Evolutionary conservation across 352 stramenopile genomes (phyloP).

Genomic region (Albugo candida): DNA sequence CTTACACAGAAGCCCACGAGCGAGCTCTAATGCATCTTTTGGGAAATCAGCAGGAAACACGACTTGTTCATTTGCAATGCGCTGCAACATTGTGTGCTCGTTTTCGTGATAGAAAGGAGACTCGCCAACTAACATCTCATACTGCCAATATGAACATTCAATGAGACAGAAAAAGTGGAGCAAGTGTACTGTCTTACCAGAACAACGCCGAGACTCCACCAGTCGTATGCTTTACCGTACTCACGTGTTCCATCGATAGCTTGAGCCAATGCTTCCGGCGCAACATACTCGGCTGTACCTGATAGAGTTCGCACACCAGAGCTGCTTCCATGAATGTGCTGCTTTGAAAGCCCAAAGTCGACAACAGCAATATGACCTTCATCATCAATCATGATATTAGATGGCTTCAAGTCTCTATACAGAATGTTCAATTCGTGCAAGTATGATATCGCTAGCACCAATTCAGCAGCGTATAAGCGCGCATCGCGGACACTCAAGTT

Average conservation of each 20-base stretch:
- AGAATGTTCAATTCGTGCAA: slow-evolving; percentile 79
- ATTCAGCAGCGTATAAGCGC: slow-evolving; percentile 61
- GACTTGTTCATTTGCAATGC: slow-evolving; percentile 57
- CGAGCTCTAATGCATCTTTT: slow-evolving; percentile 46
- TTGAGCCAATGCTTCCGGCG: slow-evolving; percentile 62
- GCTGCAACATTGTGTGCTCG: slow-evolving; percentile 74
- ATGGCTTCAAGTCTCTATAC: slow-evolving; percentile 75
- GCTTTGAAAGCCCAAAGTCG: slow-evolving; percentile 76
- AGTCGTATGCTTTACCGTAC: slow-evolving; percentile 80
- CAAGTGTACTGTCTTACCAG: slow-evolving; percentile 23
- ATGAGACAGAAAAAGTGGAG: slow-evolving; percentile 7
- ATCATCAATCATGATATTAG: slow-evolving; percentile 79
- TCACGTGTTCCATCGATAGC: slow-evolving; percentile 58
- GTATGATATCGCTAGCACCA: slow-evolving; percentile 78
- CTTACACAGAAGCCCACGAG: slow-evolving; percentile 50
- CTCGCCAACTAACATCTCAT: slow-evolving; percentile 74
- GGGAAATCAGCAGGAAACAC: slow-evolving; percentile 64
- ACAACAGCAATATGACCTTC: slow-evolving; percentile 78
- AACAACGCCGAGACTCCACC: slow-evolving; percentile 76
- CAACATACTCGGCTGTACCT: slow-evolving; percentile 74
- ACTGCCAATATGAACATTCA: slow-evolving; percentile 16
- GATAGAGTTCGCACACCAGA: slow-evolving; percentile 75
- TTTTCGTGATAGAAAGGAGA: slow-evolving; percentile 81
- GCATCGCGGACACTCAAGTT: slow-evolving; percentile 38
- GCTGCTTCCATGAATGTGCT: slow-evolving; percentile 74